Evolutionary conservation across 192 early-diverging fungal genomes (phyloP), one percentile per base, ranked within the genome.

Genomic region (Coemansia sp.): DNA sequence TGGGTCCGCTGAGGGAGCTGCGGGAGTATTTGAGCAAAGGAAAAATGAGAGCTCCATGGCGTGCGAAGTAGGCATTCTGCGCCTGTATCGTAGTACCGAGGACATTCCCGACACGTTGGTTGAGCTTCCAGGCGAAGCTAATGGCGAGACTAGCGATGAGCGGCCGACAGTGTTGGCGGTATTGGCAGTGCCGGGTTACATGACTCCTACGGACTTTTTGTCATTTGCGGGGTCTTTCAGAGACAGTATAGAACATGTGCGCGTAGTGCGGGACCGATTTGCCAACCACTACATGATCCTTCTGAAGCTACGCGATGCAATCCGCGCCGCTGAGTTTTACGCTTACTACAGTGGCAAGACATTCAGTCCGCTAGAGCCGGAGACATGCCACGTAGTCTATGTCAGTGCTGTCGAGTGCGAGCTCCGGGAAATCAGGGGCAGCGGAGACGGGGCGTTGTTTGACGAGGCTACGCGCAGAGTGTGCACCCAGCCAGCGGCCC

Each of bases 261-360:
- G 94, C 11, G 86, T 89, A 46, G 73, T 94, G 21, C 78, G 92
- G 34, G 95, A 99, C 77, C 68, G 83, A 56, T 81, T 88, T 1
- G 93, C 93, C 14, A 95, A 93, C 70, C 88, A 92, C 51, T 95
- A 93, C 69, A 90, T 96, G 85, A 90, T 95, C 1, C 62, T 98
- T 11, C 75, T 98, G 68, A 85, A 90, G 74, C 94, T 99, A 77
- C 72, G 90, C 43, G 70, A 83, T 40, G 48, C 58, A 2, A 63
- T 79, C 16, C 69, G 83, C 8, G 90, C 94, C 1, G 71, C 72
- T 23, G 83, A 83, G 50, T 97, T 95, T 67, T 88, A 91, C 42
- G 66, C 55, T 7, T 80, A 90, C 45, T 98, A 86, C 84, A 96
- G 93, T 65, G 95, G 94, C 34, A 84, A 86, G 59, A 83, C 85